phyloP scores from a whole-genome alignment of 257 asterid species.

The Thymus quinquecostatus region DNA sequence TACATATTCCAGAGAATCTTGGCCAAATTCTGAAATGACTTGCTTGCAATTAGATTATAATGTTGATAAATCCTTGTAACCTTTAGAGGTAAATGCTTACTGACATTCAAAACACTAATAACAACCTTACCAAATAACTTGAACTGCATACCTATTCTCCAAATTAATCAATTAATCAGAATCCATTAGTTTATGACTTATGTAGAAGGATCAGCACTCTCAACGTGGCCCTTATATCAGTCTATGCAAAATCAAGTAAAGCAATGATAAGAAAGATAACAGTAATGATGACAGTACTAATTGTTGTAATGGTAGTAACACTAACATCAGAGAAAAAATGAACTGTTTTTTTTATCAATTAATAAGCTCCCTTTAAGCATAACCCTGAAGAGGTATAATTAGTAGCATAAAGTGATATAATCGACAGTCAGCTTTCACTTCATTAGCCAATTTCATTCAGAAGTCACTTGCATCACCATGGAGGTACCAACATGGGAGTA shows the following conservation, averaged over 20 bases:
- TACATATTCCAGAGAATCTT: not conserved
- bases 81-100: not conserved
- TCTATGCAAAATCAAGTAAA: not conserved
- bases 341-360: slow-evolving; percentile 24
- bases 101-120: not conserved
- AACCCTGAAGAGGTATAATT: slow-evolving; percentile 13
- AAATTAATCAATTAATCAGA: slow-evolving; percentile 14
- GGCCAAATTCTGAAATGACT: slow-evolving; percentile 9
- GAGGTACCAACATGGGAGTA: slow-evolving; percentile 5
- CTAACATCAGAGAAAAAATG: slow-evolving; percentile 4
- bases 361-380: slow-evolving; percentile 5
- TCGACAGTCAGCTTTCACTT: slow-evolving; percentile 1
- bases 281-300: not conserved
- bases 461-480: slow-evolving; percentile 12
- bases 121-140: slow-evolving; percentile 6
- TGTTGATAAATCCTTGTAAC: not conserved
- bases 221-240: too few species aligned
- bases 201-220: not conserved
- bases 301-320: not conserved
- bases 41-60: slow-evolving; percentile 14
- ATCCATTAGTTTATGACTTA: slow-evolving; percentile 8
- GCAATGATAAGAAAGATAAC: not conserved
- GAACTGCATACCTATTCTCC: not conserved
- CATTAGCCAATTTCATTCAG: slow-evolving; percentile 12
- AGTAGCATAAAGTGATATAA: slow-evolving; percentile 13